Base-by-base conservation (phyloP, 2,329 filamentous ascomycete genomes). In the Ophiostoma montium region DNA sequence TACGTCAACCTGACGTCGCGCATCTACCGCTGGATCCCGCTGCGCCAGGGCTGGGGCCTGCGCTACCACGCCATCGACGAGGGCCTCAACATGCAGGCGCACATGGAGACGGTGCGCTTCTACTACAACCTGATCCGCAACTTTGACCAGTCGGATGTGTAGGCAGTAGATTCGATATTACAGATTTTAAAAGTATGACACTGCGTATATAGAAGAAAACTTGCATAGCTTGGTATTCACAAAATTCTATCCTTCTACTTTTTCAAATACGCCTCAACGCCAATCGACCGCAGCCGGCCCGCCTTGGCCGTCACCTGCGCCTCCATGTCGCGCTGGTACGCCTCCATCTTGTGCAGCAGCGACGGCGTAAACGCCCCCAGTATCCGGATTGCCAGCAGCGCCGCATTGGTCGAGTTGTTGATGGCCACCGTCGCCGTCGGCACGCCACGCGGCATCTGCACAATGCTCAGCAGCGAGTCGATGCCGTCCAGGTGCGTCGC, bases 361-460 rank as follows among this genome's bases (percentile, higher is more conserved):
- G 63, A 68, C 12, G 65, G 62, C 51, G 80, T 74, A 32, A 66
- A 52, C 10, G 53, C 44, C 27, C 54, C 54, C 8, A 56, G 50
- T 15, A 50, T 53, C 13, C 53, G 48, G n/a, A 57, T 48, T 4
- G 55, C 55, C 38, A 57, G 41, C 23, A 57, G 48, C 1, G 54
- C 55, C 5, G 84, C 84, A 58, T 88, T 89, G 49, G 82, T 82
- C 21, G 80, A 83, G 65, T 88, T 88, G 64, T 86, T 86, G 62
- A 88, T 86, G 11, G 78, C 84, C 3, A 89, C 82, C 0, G 83
- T 87, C 6, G 84, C 83, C 13, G 82, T 80, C 10, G 53, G 54
- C 5, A 55, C 52, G 16, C 54, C 54, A 58, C 74, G 65, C 6
- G 84, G 84, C 84, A 88, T 87, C 60, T 87, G 82, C 4, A 86